Evolutionary conservation across 768 basidiomycete genomes (phyloP).

Genomic region (Amanita rimosa): DNA sequence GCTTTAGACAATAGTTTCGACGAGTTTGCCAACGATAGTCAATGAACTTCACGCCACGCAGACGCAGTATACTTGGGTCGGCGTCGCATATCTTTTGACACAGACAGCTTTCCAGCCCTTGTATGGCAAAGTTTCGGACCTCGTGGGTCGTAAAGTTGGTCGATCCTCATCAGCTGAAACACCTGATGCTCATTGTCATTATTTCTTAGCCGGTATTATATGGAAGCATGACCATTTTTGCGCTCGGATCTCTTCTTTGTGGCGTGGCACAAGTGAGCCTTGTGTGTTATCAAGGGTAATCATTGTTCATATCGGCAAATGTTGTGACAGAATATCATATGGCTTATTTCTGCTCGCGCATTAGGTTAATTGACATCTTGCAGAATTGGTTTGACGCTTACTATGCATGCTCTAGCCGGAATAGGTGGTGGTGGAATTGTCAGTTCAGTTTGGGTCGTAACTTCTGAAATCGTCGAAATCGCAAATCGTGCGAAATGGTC

Average conservation of each 20-base stretch:
- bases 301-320: constrained; percentile 9
- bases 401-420: constrained; percentile 34
- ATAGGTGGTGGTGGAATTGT: constrained; percentile 86
- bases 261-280: constrained; percentile 55
- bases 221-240: constrained; percentile 63
- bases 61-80: constrained; percentile 78
- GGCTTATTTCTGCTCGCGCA: constrained; percentile 58
- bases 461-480: constrained; percentile 71
- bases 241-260: constrained; percentile 70
- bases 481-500: constrained; percentile 71
- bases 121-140: constrained; percentile 71
- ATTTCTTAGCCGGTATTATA: constrained; percentile 49
- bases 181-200: not conserved
- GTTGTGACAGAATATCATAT: constrained; percentile 33
- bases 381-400: constrained; percentile 13
- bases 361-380: constrained; percentile 19
- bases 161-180: constrained; percentile 5
- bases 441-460: constrained; percentile 77
- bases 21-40: constrained; percentile 71
- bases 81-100: constrained; percentile 75
- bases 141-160: constrained; percentile 67
- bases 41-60: constrained; percentile 57
- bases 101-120: constrained; percentile 81
- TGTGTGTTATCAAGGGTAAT: constrained; percentile 10
- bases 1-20: constrained; percentile 61